A percentile compares a stretch with the other conserved stretches of the same genome.
Evolutionary conservation across 768 basidiomycete genomes (phyloP).

Genomic region (Porpolomopsis calyptriformis): DNA sequence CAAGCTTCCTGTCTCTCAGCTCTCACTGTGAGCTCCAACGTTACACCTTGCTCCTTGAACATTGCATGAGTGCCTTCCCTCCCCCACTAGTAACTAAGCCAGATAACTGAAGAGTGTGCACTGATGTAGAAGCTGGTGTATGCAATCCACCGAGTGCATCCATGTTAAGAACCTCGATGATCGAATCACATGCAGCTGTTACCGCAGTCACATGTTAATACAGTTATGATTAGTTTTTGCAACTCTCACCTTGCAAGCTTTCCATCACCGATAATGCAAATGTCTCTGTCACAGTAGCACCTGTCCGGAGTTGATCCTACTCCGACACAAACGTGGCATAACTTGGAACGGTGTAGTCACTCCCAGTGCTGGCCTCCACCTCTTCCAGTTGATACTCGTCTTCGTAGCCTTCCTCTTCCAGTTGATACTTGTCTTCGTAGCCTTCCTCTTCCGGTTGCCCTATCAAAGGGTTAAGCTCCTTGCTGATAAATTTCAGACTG

Average conservation of each 20-base stretch:
- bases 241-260: conserved; percentile 74
- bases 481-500: conserved; percentile 88
- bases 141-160: conserved; percentile 91
- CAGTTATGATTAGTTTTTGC: conserved; percentile 7
- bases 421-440: conserved; percentile 97
- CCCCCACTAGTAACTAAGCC: conserved; percentile 87
- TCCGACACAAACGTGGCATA: conserved; percentile 87
- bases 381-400: conserved; percentile 98
- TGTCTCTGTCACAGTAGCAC: conserved; percentile 78
- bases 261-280: conserved; percentile 89
- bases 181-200: conserved; percentile 94
- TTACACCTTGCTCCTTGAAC: conserved; percentile 82
- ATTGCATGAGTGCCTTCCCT: conserved; percentile 90
- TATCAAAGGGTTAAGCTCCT: conserved; percentile 92
- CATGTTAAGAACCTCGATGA: conserved; percentile 95
- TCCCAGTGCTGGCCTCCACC: conserved; percentile 81
- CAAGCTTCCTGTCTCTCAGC: conserved; percentile 86
- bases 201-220: too few species aligned
- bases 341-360: conserved; percentile 90
- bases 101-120: conserved; percentile 90
- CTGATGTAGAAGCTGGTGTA: conserved; percentile 64
- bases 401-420: conserved; percentile 97
- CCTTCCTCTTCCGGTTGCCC: conserved; percentile 96
- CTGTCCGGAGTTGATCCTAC: conserved; percentile 84
- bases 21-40: conserved; percentile 81